Percentiles rank a stretch among this genome's conserved stretches.
These are phyloP conservation scores for Olyra latifolia DNA, from an alignment of 176 grass and related monocot species.

Conservation along the genomic window DNA sequence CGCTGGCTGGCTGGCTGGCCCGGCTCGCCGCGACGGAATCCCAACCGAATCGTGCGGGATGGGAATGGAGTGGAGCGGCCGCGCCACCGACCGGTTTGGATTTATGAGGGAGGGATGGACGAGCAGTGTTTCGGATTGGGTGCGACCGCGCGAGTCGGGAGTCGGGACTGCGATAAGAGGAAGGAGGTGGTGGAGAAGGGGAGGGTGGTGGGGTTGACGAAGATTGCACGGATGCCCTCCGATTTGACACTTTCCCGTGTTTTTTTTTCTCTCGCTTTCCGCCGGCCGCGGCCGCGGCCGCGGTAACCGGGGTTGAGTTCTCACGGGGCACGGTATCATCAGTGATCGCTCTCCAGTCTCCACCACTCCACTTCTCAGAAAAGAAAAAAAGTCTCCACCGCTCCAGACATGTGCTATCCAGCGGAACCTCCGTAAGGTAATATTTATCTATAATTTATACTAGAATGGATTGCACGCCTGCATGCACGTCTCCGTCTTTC, in stretches of 20 bases:
- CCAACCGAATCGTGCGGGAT: background rate
- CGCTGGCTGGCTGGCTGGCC: too few species aligned
- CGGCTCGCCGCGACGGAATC: background rate
- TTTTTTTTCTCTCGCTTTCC: background rate
- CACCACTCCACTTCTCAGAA: too few species aligned
- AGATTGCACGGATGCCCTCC: background rate
- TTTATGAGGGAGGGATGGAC: background rate
- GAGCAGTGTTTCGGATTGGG: background rate
- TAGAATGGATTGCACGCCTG: too few species aligned
- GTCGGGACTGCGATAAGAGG: conserved; percentile 29
- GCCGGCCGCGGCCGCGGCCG: too few species aligned
- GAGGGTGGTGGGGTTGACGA: conserved; percentile 4
- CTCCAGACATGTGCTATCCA: too few species aligned
- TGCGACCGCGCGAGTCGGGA: background rate
- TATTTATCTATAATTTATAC: too few species aligned
- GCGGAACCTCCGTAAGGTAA: too few species aligned
- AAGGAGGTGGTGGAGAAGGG: background rate
- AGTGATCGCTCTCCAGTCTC: too few species aligned
- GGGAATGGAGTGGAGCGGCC: background rate
- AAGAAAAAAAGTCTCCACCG: too few species aligned
- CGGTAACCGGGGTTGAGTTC: too few species aligned
- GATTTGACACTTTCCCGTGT: background rate
- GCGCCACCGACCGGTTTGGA: background rate
- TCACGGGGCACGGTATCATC: too few species aligned
- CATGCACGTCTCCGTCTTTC: too few species aligned